Base-by-base conservation (phyloP, 768 basidiomycete genomes). In the Kwoniella heveanensis region DNA sequence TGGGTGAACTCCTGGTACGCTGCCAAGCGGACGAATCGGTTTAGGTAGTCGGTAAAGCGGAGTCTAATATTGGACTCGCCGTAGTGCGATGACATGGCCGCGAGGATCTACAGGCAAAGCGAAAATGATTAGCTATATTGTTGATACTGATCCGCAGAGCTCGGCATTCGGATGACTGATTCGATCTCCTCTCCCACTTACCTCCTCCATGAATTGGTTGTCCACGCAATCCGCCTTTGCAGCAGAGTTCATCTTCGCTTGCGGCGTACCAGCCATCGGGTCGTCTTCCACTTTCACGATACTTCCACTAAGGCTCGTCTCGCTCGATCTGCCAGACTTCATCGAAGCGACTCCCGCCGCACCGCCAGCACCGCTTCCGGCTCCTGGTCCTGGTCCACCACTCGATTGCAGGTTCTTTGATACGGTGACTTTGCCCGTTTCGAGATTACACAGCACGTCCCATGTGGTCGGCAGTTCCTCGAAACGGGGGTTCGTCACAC, bases 401-500 rank as follows among this genome's bases (percentile, higher is more conserved):
- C 26, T 53, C 4, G 62, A 39, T 50, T 73, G 62, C 46, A 98
- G 90, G 67, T 97, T 90, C 77, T 88, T 94, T 39, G 90, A 88
- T 15, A 98, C 88, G 1, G 88, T 88, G 62, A 99, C 90, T 37
- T 86, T 87, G 10, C 91, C 91, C 0, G 87, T 86, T 52, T 91
- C 89, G 65, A 97, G 87, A 76, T 98, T 92, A 78, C 95, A 90
- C 44, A 97, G 83, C 8, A 99, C 82, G 79, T 99, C 96, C 96
- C 96, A 99, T 26, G 78, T 76, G 13, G 86, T 84, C 0, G 88
- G 86, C 0, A 89, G 85, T 1, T 88, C 83, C 73, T 95, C 92
- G 80, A 97, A 97, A 50, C 97, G 92, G 1, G 94, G 96, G 73
- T 99, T 99, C 0, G 91, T 94, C 2, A 98, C 95, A 1, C 96